phyloP scores from a whole-genome alignment of 345 rosid species.

The Theobroma cacao region DNA sequence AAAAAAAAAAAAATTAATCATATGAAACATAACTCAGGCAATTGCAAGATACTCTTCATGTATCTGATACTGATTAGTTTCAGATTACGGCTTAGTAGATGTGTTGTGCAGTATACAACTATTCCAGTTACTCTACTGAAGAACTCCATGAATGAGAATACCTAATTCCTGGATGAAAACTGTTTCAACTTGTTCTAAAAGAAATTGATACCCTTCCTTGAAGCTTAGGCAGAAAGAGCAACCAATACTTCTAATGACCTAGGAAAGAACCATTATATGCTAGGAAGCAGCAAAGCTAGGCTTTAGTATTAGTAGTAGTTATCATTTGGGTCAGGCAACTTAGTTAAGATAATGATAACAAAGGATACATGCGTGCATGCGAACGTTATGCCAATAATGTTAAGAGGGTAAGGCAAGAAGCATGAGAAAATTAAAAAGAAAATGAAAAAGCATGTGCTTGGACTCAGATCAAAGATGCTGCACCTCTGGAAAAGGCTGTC shows the following conservation, averaged over 20 bases:
- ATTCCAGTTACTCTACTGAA: background rate
- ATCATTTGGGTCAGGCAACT: background rate
- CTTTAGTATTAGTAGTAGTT: background rate
- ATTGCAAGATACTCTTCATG: background rate
- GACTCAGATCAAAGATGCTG: too few species aligned
- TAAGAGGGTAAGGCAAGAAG: background rate
- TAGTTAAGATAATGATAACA: background rate
- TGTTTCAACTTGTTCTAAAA: background rate
- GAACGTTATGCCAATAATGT: background rate
- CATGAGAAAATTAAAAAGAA: background rate
- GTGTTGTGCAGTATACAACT: background rate
- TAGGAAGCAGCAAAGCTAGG: background rate
- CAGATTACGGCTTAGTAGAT: background rate
- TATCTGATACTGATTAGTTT: background rate
- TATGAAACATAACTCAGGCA: background rate
- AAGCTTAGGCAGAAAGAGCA: background rate
- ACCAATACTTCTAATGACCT: background rate
- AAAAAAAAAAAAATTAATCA: background rate
- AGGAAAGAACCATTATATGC: background rate
- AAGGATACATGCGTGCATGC: background rate
- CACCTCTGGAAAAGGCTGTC: too few species aligned
- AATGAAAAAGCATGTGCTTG: background rate
- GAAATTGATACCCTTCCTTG: background rate
- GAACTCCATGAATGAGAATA: background rate
- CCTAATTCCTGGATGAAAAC: background rate